These are phyloP conservation scores for Elsinoe australis DNA, from an alignment of 2,329 filamentous ascomycete species.

Conservation along the genomic window DNA sequence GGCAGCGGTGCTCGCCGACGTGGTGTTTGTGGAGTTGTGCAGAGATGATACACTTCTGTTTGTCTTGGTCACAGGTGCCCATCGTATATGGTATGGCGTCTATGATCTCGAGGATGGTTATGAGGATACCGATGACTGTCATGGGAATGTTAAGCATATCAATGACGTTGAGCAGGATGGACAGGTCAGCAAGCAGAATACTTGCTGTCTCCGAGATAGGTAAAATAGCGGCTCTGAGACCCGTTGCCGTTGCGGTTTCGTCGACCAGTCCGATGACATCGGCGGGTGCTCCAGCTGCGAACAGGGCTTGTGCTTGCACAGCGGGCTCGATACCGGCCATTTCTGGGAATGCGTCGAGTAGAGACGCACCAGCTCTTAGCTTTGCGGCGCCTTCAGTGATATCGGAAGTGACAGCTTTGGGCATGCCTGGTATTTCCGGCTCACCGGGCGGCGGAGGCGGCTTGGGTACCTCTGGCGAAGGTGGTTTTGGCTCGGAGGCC, in stretches of 20 bases:
- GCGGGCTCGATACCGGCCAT: not conserved
- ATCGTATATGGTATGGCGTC: not conserved
- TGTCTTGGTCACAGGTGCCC: not conserved
- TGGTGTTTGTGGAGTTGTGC: not conserved
- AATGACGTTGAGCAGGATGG: not conserved
- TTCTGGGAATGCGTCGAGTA: not conserved
- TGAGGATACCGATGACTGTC: not conserved
- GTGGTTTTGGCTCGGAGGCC: no score
- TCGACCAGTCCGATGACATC: not conserved
- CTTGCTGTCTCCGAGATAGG: not conserved
- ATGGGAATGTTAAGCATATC: not conserved
- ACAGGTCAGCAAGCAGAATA: not conserved
- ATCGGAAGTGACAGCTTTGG: not conserved
- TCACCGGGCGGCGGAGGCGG: not conserved
- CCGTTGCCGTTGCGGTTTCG: no score
- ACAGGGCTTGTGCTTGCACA: not conserved
- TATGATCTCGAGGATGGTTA: not conserved
- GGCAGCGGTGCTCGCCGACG: no score
- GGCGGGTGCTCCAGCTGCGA: not conserved
- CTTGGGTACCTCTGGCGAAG: not conserved
- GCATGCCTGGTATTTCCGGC: not conserved
- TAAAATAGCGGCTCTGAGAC: not conserved
- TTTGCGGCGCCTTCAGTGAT: not conserved
- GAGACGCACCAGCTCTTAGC: not conserved
- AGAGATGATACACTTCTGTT: not conserved